A percentile compares a stretch with the other conserved stretches of the same genome.
Conservation (phyloP, 73 alveolate genomes). For the Durusdinium trenchii region DNA sequence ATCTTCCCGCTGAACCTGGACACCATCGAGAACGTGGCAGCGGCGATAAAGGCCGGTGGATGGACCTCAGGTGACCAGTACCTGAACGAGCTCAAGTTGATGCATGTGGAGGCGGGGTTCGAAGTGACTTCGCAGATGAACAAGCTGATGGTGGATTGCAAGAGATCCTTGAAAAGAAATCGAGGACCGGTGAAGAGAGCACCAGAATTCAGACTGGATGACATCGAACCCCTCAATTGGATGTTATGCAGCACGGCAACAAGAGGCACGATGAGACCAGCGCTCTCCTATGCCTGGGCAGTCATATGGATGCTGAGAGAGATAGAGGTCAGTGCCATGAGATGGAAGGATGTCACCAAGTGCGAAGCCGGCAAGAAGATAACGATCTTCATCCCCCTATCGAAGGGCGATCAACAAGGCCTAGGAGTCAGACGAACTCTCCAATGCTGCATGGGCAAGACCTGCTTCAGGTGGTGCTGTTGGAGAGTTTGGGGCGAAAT, state of each 20-base stretch:
- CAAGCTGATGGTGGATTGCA: neutral
- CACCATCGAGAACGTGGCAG: neutral
- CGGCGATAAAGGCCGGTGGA: neutral
- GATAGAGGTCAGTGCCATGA: neutral
- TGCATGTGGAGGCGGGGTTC: neutral
- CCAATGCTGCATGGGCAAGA: neutral
- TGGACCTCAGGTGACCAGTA: neutral
- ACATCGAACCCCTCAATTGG: neutral
- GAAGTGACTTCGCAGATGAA: neutral
- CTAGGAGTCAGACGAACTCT: neutral
- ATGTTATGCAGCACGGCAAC: too few relatives aligned
- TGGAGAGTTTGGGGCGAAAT: neutral
- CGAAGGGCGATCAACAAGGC: conserved; percentile 13
- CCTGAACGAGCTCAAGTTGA: neutral
- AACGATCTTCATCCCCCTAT: neutral
- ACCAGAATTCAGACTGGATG: neutral
- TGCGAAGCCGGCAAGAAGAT: neutral
- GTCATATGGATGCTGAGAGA: conserved; percentile 7
- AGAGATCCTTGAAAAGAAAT: neutral
- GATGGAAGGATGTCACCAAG: neutral
- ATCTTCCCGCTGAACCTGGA: neutral
- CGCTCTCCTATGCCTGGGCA: neutral
- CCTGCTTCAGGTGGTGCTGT: neutral
- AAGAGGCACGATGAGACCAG: neutral
- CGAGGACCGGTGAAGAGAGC: neutral